phyloP scores from a whole-genome alignment of 441 rosid species.

The Populus hybrid region DNA sequence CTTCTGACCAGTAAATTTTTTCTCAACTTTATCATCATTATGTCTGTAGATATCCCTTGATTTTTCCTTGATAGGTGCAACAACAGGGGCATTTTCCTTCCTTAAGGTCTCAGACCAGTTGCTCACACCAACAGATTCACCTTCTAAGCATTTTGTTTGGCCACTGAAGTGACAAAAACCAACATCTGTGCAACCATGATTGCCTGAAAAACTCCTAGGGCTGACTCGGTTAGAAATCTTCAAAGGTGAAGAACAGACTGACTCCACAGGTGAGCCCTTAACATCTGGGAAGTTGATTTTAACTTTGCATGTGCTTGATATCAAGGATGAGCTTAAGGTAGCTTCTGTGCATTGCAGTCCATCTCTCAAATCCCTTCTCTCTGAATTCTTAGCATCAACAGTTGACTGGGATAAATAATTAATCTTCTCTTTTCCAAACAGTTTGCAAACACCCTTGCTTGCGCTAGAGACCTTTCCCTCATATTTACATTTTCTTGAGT shows the following conservation, averaged over 20 bases:
- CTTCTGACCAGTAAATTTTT: background rate
- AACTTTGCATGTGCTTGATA: background rate
- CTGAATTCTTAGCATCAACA: background rate
- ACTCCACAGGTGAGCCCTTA: background rate
- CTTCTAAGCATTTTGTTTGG: background rate
- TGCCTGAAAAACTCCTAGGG: background rate
- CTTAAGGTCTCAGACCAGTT: background rate
- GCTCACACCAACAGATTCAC: background rate
- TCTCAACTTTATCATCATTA: background rate
- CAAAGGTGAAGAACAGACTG: conserved; percentile 7
- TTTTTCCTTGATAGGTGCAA: background rate
- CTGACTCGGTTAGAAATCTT: background rate
- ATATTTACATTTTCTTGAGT: background rate
- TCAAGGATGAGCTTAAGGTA: background rate
- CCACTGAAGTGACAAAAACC: background rate
- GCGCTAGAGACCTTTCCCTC: background rate
- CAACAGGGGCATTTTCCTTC: background rate
- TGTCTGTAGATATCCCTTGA: background rate
- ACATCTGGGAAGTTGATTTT: background rate
- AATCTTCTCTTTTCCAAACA: background rate
- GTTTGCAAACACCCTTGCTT: background rate
- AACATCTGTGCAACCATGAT: background rate
- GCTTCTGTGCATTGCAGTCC: background rate
- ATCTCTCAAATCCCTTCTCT: background rate
- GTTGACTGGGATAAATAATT: background rate